Evolutionary conservation across 2,329 filamentous ascomycete genomes (phyloP).

Genomic region (Sporothrix sp.): DNA sequence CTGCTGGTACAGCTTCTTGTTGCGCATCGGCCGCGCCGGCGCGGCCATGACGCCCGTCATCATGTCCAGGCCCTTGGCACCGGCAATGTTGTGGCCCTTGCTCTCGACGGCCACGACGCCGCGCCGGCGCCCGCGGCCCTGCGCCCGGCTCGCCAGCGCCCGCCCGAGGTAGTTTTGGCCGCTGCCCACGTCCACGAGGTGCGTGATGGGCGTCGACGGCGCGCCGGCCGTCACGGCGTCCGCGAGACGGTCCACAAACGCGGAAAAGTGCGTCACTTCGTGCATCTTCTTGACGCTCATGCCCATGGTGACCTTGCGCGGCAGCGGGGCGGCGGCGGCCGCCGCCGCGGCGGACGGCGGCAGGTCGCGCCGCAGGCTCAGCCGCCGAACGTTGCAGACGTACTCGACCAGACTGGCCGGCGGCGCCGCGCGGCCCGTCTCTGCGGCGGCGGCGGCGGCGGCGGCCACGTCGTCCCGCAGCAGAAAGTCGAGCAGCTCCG

Average conservation of each 20-base stretch:
- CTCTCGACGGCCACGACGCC: slow-evolving; percentile 88
- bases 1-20: slow-evolving; percentile 68
- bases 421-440: slow-evolving; percentile 21
- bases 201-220: slow-evolving; percentile 56
- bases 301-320: slow-evolving; percentile 66
- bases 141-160: slow-evolving; percentile 55
- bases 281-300: slow-evolving; percentile 97
- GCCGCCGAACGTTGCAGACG: slow-evolving; percentile 57
- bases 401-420: slow-evolving; percentile 59
- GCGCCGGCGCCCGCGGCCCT: slow-evolving; percentile 39
- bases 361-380: slow-evolving; percentile 58
- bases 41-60: slow-evolving; percentile 60
- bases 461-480: slow-evolving; percentile 62
- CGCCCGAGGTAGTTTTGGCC: slow-evolving; percentile 94
- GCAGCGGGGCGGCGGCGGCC: slow-evolving; percentile 42
- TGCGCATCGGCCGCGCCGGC: slow-evolving; percentile 63
- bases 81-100: slow-evolving; percentile 73
- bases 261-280: slow-evolving; percentile 85
- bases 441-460: slow-evolving; percentile 17
- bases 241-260: slow-evolving; percentile 59
- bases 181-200: slow-evolving; percentile 91
- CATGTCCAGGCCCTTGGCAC: slow-evolving; percentile 78
- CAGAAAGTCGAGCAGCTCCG: slow-evolving; percentile 69
- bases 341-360: slow-evolving; percentile 19
- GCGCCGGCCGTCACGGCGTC: slow-evolving; percentile 44